Evolutionary conservation across 1,139 yeast genomes (phyloP), one percentile per base, ranked within the genome.

Genomic region (Kazachstania sp.): DNA sequence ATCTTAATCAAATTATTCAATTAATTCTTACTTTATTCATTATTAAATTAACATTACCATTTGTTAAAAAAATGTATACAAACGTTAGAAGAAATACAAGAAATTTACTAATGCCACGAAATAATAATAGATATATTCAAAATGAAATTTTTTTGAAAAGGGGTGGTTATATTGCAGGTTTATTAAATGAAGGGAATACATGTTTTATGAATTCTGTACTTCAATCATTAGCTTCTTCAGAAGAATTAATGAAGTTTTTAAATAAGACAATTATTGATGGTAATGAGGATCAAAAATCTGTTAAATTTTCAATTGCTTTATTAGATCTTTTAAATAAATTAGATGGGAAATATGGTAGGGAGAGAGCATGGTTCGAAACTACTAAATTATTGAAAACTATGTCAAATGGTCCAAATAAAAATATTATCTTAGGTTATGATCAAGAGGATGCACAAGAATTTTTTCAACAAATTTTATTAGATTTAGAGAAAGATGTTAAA

Each of bases 381-480:
- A 74, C 72, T 49, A 74, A 73, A 15, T 69, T 87, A 44, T 68
- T 86, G 49, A 78, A 77, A 58, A 77, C 80, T 16, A 81, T 87
- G 83, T 81, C 85, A 2, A 81, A 83, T 58, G 86, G 88, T 0
- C 90, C 94, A 13, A 81, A 79, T 55, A 83, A 81, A 56, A 81
- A 81, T 61, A 75, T 86, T 51, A 80, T 87, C 59, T 68, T 79
- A 43, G 90, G 95, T 1, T 86, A 86, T 60, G 86, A 85, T 58
- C 96, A 87, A 66, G 95, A 87, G 65, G 96, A 87, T 67, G 95
- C 95, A 0, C 95, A 87, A 66, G 96, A 87, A 64, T 87, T 86
- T 60, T 87, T 87, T 68, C 96, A 87, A 63, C 77, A 85, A 51
- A 75, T 87, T 5, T 73, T 87, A 73, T 73, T 77, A 42, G 77